phyloP scores from a whole-genome alignment of 257 asterid species.

The Capsicum rhomboideum region DNA sequence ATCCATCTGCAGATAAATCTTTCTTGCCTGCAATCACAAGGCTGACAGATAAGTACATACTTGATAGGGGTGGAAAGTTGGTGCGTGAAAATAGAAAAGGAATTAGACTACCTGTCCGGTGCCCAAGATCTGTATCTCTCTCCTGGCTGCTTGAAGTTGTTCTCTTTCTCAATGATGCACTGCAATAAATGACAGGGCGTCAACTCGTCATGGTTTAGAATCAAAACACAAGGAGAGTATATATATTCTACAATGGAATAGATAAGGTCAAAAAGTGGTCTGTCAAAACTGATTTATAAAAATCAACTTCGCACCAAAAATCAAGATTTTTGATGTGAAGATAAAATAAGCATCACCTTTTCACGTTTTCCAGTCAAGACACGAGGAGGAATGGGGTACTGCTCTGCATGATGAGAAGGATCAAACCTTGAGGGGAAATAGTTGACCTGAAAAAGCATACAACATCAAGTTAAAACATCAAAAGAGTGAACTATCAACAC shows the following conservation, averaged over 20 bases:
- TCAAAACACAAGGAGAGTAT: not conserved
- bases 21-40: slow-evolving; percentile 28
- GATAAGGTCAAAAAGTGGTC: not conserved
- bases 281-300: not conserved
- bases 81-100: not conserved
- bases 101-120: slow-evolving; percentile 26
- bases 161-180: slow-evolving; percentile 39
- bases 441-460: slow-evolving; percentile 20
- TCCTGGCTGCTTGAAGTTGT: slow-evolving; percentile 49
- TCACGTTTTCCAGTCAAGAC: slow-evolving; percentile 38
- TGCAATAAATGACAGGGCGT: slow-evolving; percentile 2
- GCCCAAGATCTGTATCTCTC: slow-evolving; percentile 43
- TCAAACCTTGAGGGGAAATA: slow-evolving; percentile 50
- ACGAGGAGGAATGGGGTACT: slow-evolving; percentile 31
- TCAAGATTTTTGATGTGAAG: not conserved
- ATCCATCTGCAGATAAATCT: slow-evolving; percentile 36
- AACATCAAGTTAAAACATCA: not conserved
- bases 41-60: not conserved
- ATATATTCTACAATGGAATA: not conserved
- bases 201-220: not conserved
- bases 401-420: slow-evolving; percentile 36
- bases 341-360: slow-evolving; percentile 6
- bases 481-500: not conserved
- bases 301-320: not conserved
- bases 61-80: not conserved